These are phyloP conservation scores for Rhynchosporium secalis DNA, from an alignment of 2,329 filamentous ascomycete genomes.

Conservation along the genomic window DNA sequence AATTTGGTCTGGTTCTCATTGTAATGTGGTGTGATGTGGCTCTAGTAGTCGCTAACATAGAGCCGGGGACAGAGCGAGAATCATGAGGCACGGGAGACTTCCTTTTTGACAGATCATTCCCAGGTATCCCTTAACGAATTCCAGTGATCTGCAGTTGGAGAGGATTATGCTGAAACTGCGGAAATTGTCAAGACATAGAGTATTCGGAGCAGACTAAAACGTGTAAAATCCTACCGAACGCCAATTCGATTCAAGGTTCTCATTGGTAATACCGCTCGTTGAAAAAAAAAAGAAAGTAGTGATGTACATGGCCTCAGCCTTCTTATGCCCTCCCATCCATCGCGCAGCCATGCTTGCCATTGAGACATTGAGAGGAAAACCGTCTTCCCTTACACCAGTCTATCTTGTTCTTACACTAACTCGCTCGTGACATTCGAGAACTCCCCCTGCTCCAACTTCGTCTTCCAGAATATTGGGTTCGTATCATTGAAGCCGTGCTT, in stretches of 20 bases:
- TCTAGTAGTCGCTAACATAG: no score
- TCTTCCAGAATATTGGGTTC: slow-evolving; percentile 99
- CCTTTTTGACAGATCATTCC: no score
- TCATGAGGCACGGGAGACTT: no score
- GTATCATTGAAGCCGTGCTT: slow-evolving; percentile 98
- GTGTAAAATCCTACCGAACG: no score
- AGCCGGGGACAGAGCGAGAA: no score
- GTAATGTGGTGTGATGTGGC: no score
- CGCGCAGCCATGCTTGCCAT: slow-evolving; percentile 35
- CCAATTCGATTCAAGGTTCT: slow-evolving; percentile 16
- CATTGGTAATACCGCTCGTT: slow-evolving; percentile 33
- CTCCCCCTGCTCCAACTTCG: slow-evolving; percentile 97
- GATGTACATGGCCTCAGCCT: slow-evolving; percentile 35
- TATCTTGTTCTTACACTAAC: slow-evolving; percentile 33
- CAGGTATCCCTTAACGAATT: no score
- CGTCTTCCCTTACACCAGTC: slow-evolving; percentile 15
- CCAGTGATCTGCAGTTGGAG: no score
- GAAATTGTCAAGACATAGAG: no score
- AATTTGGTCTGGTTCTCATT: no score
- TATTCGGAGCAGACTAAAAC: no score
- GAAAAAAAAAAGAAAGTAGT: slow-evolving; percentile 37
- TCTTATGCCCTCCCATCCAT: slow-evolving; percentile 24
- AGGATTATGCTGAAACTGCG: no score
- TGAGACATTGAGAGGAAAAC: slow-evolving; percentile 38
- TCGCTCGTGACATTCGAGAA: slow-evolving; percentile 58